Percentiles rank a stretch among this genome's conserved stretches.
phyloP scores from a whole-genome alignment of 2,329 filamentous ascomycete genomes.

The Verruconis gallopava region DNA sequence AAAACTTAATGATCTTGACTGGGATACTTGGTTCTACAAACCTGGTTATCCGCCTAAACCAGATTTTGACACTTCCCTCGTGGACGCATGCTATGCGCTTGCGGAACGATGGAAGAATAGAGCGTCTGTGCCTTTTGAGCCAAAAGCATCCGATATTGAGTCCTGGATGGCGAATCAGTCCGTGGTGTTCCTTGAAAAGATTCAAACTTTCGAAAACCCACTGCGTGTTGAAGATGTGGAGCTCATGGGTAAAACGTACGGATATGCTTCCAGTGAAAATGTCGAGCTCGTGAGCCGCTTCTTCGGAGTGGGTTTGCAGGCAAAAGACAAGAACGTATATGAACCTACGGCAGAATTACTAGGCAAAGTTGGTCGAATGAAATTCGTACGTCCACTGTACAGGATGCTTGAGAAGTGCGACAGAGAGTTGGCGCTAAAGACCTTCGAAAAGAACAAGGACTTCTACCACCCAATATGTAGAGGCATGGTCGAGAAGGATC shows the following conservation, averaged over 20 bases:
- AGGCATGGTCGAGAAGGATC: constrained; percentile 74
- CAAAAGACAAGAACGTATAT: constrained; percentile 57
- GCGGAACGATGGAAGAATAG: constrained; percentile 66
- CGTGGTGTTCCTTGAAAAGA: constrained; percentile 74
- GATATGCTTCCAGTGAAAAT: constrained; percentile 62
- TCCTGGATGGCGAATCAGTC: constrained; percentile 76
- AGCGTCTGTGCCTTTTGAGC: constrained; percentile 37
- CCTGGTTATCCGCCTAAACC: constrained; percentile 85
- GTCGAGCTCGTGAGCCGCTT: constrained; percentile 76
- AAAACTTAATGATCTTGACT: constrained; percentile 64
- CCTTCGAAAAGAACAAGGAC: constrained; percentile 74
- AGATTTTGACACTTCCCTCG: constrained; percentile 76
- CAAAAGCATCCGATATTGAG: constrained; percentile 54
- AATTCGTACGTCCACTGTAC: constrained; percentile 85
- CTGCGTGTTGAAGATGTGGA: constrained; percentile 54
- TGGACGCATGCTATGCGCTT: constrained; percentile 71
- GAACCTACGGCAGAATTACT: constrained; percentile 60
- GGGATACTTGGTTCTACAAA: constrained; percentile 81
- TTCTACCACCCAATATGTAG: constrained; percentile 95
- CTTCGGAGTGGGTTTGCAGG: constrained; percentile 64
- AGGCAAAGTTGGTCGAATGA: constrained; percentile 82
- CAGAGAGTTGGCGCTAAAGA: constrained; percentile 59
- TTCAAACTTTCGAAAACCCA: constrained; percentile 51
- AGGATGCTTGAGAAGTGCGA: constrained; percentile 63
- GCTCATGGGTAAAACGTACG: constrained; percentile 62